Evolutionary conservation across 805 yeast species (phyloP), one percentile per base, ranked within the genome.

Genomic region (Yamadazyma insecticola): DNA sequence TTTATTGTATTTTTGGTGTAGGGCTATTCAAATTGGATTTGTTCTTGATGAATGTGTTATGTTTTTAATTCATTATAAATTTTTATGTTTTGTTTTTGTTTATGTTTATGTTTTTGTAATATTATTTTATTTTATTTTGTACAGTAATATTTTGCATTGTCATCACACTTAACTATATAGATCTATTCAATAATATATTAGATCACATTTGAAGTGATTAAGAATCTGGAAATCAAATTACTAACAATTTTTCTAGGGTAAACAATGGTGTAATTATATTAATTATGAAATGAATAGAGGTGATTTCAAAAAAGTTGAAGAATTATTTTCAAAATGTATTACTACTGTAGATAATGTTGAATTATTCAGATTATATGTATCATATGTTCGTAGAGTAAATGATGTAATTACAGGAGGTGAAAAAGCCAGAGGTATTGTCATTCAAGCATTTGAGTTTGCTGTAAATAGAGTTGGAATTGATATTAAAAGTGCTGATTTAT

Each of bases 401-500:
- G 73, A 75, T 44, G 68, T 81, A 14, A 74, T 81, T 32, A 81
- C 88, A 4, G 94, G 90, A 15, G 92, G 92, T 21, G 94, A 82
- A 50, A 78, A 72, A 40, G 89, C 92, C 0, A 64, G 92, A 41
- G 71, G 78, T 8, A 71, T 74, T 2, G 83, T 89, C 10, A 66
- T 81, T 12, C 81, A 78, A 50, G 95, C 96, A 1, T 90, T 79
- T 52, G 94, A 88, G 39, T 75, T 83, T 51, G 95, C 94, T 1
- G 63, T 84, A 13, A 76, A 71, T 17, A 74, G 78, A 37, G 85
- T 89, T 30, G 96, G 96, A 0, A 57, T 76, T 19, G 97, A 92
- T 52, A 72, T 81, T 4, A 66, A 72, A 21, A 73, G 89, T 13
- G 80, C 82, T 19, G 64, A 65, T 2, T 58, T 92, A 24, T 90